A percentile compares a stretch with the other conserved stretches of the same genome.
These are phyloP conservation scores for Exobasidium cylindrosporum DNA, from an alignment of 1,284 basidiomycete genomes.

Conservation along the genomic window DNA sequence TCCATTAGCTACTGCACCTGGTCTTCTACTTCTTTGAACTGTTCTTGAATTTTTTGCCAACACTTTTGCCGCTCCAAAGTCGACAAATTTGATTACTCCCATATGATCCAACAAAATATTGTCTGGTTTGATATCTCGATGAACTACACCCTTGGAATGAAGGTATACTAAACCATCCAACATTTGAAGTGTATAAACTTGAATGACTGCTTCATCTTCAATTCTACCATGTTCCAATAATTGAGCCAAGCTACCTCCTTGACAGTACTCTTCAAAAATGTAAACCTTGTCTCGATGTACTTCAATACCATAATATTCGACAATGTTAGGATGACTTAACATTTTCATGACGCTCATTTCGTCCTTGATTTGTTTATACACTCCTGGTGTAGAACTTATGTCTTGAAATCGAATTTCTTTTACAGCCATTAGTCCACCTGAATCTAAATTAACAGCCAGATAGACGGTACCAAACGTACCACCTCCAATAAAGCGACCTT, in stretches of 20 bases:
- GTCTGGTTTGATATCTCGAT: conserved; percentile 98
- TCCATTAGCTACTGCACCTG: conserved; percentile 15
- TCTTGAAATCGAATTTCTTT: conserved; percentile 99
- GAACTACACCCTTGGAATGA: conserved; percentile 86
- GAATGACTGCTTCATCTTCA: conserved; percentile 93
- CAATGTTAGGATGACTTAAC: conserved; percentile 95
- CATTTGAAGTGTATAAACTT: conserved; percentile 96
- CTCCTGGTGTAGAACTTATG: conserved; percentile 63
- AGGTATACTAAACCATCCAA: conserved; percentile 89
- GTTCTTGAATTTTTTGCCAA: conserved; percentile 86
- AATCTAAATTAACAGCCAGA: conserved; percentile 92
- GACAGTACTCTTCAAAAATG: conserved; percentile 98
- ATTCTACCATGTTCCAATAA: conserved; percentile 90
- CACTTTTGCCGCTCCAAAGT: conserved; percentile 98
- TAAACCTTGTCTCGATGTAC: conserved; percentile 98
- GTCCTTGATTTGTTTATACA: conserved; percentile 86
- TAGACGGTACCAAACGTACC: conserved; percentile 85
- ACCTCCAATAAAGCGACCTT: conserved; percentile 93
- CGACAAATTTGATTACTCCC: conserved; percentile 94
- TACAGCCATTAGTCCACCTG: conserved; percentile 95
- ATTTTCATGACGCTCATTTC: conserved; percentile 98
- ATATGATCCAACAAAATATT: conserved; percentile 93
- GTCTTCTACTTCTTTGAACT: conserved; percentile 37
- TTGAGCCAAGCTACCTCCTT: conserved; percentile 86
- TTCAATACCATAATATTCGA: conserved; percentile 99